phyloP scores from a whole-genome alignment of 495 filamentous ascomycete genomes.

The Penicillium ucsense region DNA sequence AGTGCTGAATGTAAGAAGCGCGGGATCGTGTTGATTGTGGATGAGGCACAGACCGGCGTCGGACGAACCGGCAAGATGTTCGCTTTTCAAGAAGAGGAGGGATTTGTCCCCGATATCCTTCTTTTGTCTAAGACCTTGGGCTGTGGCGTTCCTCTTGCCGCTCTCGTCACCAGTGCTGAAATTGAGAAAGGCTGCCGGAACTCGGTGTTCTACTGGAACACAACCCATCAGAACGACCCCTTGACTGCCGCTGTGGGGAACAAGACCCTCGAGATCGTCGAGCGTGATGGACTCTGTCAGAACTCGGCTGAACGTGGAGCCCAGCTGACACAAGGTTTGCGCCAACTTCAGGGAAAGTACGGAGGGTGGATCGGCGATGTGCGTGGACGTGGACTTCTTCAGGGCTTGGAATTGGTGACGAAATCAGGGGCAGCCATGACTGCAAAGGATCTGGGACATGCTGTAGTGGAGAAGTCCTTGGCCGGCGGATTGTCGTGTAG shows the following conservation, averaged over 20 bases:
- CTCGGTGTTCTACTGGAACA: constrained; percentile 18
- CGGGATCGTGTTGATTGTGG: constrained; percentile 41
- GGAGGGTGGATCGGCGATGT: no score
- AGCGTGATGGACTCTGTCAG: constrained; percentile 37
- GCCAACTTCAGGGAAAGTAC: no score
- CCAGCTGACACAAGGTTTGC: constrained; percentile 11
- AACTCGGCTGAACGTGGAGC: constrained; percentile 29
- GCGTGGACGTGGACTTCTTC: no score
- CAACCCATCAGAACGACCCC: constrained; percentile 45
- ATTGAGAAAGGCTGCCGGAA: constrained; percentile 32
- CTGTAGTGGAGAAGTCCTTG: no score
- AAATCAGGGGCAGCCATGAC: no score
- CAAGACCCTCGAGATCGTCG: constrained; percentile 47
- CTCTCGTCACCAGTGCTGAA: constrained; percentile 38
- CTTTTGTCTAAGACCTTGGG: constrained; percentile 46
- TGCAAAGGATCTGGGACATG: no score
- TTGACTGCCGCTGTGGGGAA: constrained; percentile 44
- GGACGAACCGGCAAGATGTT: constrained; percentile 39
- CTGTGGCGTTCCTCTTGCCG: constrained; percentile 41
- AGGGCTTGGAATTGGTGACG: no score
- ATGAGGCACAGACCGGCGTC: constrained; percentile 43
- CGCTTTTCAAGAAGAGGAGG: constrained; percentile 31
- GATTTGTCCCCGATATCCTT: constrained; percentile 40
- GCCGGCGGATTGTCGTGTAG: no score
- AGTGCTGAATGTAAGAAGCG: constrained; percentile 33